Percentiles rank a stretch among this genome's conserved stretches.
These are phyloP conservation scores for Candida gigantensis DNA, from an alignment of 1,139 yeast species.

Conservation along the genomic window DNA sequence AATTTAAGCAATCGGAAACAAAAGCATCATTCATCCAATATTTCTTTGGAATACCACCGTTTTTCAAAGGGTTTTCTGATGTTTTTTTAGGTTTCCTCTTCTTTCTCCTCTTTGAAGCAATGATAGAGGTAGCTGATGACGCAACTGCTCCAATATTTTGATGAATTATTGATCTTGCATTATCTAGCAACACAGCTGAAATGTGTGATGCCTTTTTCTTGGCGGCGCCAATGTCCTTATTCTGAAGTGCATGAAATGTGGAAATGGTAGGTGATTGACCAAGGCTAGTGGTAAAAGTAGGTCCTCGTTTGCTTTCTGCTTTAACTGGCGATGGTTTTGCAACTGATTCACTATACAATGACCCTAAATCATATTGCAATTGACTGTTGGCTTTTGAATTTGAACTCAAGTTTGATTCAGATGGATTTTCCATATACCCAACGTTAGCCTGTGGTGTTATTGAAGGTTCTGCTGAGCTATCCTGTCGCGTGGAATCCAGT, in stretches of 20 bases:
- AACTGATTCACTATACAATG: slow-evolving; percentile 30
- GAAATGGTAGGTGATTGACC: slow-evolving; percentile 37
- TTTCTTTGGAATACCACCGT: slow-evolving; percentile 59
- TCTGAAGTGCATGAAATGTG: slow-evolving; percentile 40
- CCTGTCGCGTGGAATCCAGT: slow-evolving; percentile 31
- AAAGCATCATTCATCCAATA: slow-evolving; percentile 94
- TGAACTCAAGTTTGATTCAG: slow-evolving; percentile 5
- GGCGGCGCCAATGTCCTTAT: slow-evolving; percentile 22
- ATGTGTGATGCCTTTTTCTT: slow-evolving; percentile 34
- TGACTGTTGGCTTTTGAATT: slow-evolving; percentile 3
- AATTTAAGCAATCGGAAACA: slow-evolving; percentile 77
- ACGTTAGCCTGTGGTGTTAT: neutral
- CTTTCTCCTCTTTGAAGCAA: slow-evolving; percentile 23
- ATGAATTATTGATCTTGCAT: slow-evolving; percentile 40
- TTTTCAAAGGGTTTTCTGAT: slow-evolving; percentile 49
- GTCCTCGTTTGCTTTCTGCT: slow-evolving; percentile 22
- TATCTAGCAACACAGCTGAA: slow-evolving; percentile 37
- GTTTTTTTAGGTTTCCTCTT: slow-evolving; percentile 35
- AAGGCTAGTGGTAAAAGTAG: slow-evolving; percentile 6
- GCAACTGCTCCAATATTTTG: slow-evolving; percentile 33
- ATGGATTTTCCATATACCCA: slow-evolving; percentile 6
- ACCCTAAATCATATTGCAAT: slow-evolving; percentile 14
- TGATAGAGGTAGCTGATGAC: slow-evolving; percentile 32
- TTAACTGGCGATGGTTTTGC: slow-evolving; percentile 34
- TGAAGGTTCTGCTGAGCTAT: slow-evolving; percentile 7